phyloP scores from a whole-genome alignment of 73 alveolate species.

The Diophrys sp. region DNA sequence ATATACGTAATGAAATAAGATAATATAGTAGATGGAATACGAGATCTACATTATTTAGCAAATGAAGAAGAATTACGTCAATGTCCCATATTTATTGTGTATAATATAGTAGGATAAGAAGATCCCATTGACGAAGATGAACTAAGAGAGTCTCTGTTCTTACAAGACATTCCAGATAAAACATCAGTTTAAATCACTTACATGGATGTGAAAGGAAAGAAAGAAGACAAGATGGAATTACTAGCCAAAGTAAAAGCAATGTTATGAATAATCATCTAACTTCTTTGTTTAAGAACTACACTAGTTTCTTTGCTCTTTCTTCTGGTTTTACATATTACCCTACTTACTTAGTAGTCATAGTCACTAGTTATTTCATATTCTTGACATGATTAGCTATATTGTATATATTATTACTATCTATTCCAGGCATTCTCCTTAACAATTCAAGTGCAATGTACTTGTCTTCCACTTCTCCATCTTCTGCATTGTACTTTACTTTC shows the following conservation, averaged over 20 bases:
- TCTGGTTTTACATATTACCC: conserved; percentile 13
- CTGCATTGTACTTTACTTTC: conserved; percentile 20
- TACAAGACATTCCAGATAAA: background rate
- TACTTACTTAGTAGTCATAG: conserved; percentile 25
- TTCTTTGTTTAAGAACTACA: conserved; percentile 27
- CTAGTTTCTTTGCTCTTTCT: conserved; percentile 25
- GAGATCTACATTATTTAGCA: background rate
- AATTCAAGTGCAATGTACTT: conserved; percentile 44
- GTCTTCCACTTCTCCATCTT: conserved; percentile 21
- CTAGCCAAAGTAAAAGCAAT: no score
- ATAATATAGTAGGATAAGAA: background rate
- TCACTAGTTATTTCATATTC: conserved; percentile 26
- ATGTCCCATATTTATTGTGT: background rate
- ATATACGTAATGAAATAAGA: background rate
- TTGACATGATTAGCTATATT: conserved; percentile 19
- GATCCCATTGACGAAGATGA: background rate
- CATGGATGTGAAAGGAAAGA: background rate
- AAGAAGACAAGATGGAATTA: background rate
- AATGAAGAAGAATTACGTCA: background rate
- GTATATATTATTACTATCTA: conserved; percentile 30
- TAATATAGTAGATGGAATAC: background rate
- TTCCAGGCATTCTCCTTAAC: conserved; percentile 37
- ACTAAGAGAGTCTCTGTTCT: background rate
- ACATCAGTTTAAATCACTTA: background rate
- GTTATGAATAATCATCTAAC: background rate